Conservation (phyloP, 768 basidiomycete species). For the Astraeus odoratus region DNA sequence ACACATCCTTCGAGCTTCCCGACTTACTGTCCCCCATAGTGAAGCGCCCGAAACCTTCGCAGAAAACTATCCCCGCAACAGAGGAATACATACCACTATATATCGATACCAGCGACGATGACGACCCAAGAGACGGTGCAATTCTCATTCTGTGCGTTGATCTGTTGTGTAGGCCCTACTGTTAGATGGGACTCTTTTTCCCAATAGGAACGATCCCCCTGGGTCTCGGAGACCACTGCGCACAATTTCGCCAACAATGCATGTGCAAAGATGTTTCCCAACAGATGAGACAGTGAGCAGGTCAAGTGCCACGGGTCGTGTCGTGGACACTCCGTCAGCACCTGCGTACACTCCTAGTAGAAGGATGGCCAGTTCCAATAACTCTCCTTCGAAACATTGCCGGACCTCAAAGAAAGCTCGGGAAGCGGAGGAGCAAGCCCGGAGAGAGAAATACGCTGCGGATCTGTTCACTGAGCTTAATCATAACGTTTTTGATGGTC, state of each 20-base stretch:
- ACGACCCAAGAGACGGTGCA: slow-evolving; percentile 27
- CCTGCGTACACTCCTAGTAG: slow-evolving; percentile 9
- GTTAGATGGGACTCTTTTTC: slow-evolving; percentile 3
- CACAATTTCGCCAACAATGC: slow-evolving; percentile 5
- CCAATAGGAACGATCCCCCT: slow-evolving; percentile 40
- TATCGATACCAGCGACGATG: slow-evolving; percentile 27
- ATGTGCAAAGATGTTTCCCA: not conserved
- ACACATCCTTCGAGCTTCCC: slow-evolving; percentile 19
- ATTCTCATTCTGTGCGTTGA: slow-evolving; percentile 34
- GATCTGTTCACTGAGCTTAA: slow-evolving; percentile 59
- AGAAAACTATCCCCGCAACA: slow-evolving; percentile 3
- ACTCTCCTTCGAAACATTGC: slow-evolving; percentile 16
- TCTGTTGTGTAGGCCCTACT: not conserved
- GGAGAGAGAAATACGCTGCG: slow-evolving; percentile 46
- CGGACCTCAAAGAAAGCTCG: slow-evolving; percentile 35
- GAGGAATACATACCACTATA: slow-evolving; percentile 17
- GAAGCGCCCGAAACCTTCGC: slow-evolving; percentile 7
- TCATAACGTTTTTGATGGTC: slow-evolving; percentile 43
- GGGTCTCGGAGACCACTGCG: slow-evolving; percentile 41
- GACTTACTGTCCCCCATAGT: slow-evolving; percentile 18
- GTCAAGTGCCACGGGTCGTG: slow-evolving; percentile 3
- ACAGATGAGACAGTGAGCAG: not conserved
- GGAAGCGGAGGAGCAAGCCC: slow-evolving; percentile 36
- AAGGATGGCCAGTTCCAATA: slow-evolving; percentile 4
- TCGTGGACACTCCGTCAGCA: slow-evolving; percentile 3